A percentile compares a stretch with the other conserved stretches of the same genome.
Evolutionary conservation across 192 early-diverging fungal species (phyloP).

Genomic region (Mortierella antarctica): DNA sequence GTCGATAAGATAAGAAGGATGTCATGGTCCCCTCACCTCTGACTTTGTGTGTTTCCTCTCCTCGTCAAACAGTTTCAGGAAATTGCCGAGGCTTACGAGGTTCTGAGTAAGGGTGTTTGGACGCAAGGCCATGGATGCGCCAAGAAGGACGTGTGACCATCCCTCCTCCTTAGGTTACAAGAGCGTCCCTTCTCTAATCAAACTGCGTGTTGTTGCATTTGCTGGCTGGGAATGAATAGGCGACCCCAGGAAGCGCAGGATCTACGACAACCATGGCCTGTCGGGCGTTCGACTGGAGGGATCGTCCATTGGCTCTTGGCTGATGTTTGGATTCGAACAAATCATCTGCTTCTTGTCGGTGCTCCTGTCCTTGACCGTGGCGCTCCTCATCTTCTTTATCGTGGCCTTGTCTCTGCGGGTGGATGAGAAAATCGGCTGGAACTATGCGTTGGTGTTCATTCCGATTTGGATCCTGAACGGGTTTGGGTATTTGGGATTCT

Average conservation of each 20-base stretch:
- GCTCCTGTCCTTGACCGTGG: conserved; percentile 56
- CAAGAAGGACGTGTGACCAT: background rate
- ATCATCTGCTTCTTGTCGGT: conserved; percentile 67
- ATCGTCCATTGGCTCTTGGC: conserved; percentile 67
- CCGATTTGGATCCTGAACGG: conserved; percentile 84
- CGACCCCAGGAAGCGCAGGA: conserved; percentile 80
- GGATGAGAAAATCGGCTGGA: conserved; percentile 75
- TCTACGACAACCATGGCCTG: conserved; percentile 91
- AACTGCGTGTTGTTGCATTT: background rate
- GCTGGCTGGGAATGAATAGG: conserved; percentile 45
- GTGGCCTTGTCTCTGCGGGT: conserved; percentile 77
- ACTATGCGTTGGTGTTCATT: conserved; percentile 76
- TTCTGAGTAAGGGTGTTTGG: conserved; percentile 7
- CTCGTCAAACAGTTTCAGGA: conserved; percentile 17
- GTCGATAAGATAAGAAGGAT: background rate
- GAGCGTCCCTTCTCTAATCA: background rate
- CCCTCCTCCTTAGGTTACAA: background rate
- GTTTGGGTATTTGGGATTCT: conserved; percentile 49
- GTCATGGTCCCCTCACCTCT: background rate
- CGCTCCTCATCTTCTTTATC: conserved; percentile 81
- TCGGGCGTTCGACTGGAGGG: conserved; percentile 78
- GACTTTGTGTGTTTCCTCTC: background rate
- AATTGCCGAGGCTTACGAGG: conserved; percentile 21
- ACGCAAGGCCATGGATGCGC: too few species aligned
- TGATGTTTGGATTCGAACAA: conserved; percentile 67